Evolutionary conservation across 2,329 filamentous ascomycete genomes (phyloP), one percentile per base, ranked within the genome.

Genomic region (Colletotrichum caudatum): DNA sequence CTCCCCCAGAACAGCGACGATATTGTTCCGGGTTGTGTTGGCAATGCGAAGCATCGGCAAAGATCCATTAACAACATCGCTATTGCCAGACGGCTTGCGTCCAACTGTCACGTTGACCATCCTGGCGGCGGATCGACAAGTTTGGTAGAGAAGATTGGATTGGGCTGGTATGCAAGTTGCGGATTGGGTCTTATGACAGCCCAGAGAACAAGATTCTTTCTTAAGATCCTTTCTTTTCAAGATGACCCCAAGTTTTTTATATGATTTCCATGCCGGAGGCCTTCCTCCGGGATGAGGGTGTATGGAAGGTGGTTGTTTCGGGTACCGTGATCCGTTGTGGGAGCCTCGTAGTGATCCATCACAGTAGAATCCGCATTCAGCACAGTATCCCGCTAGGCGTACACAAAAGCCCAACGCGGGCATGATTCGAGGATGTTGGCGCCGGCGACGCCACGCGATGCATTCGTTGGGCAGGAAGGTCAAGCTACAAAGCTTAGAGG

Each of bases 1-100:
- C 78, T 88, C 86, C 68, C 83, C 85, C 29, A 86, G 72, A 44
- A 83, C 77, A n/a, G 85, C 81, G 54, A 85, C 79, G 16, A 82
- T 66, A 33, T 81, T 77, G 64, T 84, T 83, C 29, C 79, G 76
- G 8, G 71, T 61, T 1, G 60, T 74, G 23, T 73, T 66, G 11
- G 61, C 50, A 23, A 66, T 54, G 33, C 29, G 37, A 6, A 74
- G 70, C 69, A 73, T 74, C 9, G 69, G 72, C 2, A 74, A 53
- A 1, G 65, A 44, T 37, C 48, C 37, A n/a, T 51, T 2, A 12
- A n/a, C 48, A 16, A 54, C 63, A 9, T 68, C 59, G 54, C 57
- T 44, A 3, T 60, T 53, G 1, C 39, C 50, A 11, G 48, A 48
- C n/a, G 41, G 26, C n/a, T 58, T 51, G 23, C 58, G 20, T 11